Percentiles rank a stretch among this genome's conserved stretches.
Conservation (phyloP, 352 stramenopile genomes). For the Thraustochytrium sp. region DNA sequence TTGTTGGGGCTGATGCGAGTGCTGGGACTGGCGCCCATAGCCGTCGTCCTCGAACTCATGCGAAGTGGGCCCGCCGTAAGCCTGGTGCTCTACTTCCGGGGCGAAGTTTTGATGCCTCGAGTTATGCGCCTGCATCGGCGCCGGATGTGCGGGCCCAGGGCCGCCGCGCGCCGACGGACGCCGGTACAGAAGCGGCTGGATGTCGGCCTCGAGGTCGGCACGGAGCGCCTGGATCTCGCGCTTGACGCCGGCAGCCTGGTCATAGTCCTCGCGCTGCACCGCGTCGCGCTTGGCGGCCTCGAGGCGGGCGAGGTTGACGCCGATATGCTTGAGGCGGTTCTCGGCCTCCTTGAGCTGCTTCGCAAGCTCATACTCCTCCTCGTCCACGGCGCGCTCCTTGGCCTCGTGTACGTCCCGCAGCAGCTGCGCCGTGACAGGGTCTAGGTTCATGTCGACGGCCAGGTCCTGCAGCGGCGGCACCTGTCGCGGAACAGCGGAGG, state of each 20-base stretch:
- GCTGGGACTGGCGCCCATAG: background rate
- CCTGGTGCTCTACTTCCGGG: too few species aligned
- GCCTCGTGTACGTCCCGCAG: conserved; percentile 78
- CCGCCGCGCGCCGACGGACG: background rate
- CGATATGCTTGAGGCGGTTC: conserved; percentile 56
- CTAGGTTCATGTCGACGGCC: conserved; percentile 76
- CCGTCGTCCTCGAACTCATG: background rate
- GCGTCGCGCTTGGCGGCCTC: conserved; percentile 76
- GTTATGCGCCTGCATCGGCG: background rate
- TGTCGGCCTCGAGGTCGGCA: conserved; percentile 42
- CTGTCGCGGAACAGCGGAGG: background rate
- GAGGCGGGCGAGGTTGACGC: conserved; percentile 71
- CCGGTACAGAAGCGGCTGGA: conserved; percentile 8
- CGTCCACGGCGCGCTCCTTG: conserved; percentile 70
- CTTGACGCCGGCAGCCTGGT: conserved; percentile 79
- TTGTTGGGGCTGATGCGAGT: background rate
- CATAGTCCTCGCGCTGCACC: conserved; percentile 82
- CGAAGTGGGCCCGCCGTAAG: too few species aligned
- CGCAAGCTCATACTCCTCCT: conserved; percentile 80
- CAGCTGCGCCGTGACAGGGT: conserved; percentile 71
- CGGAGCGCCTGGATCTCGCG: conserved; percentile 70
- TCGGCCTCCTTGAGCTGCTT: conserved; percentile 76
- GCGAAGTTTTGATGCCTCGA: too few species aligned
- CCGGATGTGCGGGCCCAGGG: background rate
- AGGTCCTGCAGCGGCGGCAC: conserved; percentile 55